Evolutionary conservation across 139 green algal species (phyloP), one percentile per base, ranked within the genome.

Genomic region (Picochlorum sp.): DNA sequence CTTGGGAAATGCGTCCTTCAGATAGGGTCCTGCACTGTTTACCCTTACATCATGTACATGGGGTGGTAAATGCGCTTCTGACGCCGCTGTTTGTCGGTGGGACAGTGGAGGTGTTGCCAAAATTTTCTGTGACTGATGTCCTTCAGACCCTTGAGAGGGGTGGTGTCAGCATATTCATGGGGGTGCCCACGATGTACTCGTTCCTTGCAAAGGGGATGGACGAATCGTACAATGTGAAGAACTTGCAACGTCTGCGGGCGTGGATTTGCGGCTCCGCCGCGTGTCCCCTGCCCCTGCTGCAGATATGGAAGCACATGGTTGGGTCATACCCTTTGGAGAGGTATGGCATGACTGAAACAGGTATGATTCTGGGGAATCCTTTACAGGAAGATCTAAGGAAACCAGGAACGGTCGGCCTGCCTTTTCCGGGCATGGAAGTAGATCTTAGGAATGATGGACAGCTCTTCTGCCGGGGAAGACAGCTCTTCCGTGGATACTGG

Each of bases 301-400:
- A 84, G 31, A 55, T 54, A 30, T 97, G 87, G 87, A 63, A 78
- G 54, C 45, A 71, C 47, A 69, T 87, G 8, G 70, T 75, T 71
- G 77, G 77, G 1, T 30, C 20, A 16, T n/a, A 44, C 14, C 45
- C 28, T 16, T 76, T 98, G 61, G 93, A 98, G 73, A 72, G 93
- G 41, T 99, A 99, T 62, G 93, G 94, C 49, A 98, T 98, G 93
- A 97, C 90, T 0, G 94, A 99, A 78, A 91, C 91, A 1, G 92
- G 92, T 61, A 98, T 98, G 93, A 82, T 88, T 15, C 75, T 98
- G 60, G 89, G 82, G 6, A 97, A 98, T 54, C 88, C 89, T 15
- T 21, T 55, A 2, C 18, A 77, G 50, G 83, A 81, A 10, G 74
- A 86, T 56, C 21, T 31, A 37, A 66, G 89, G 44, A 76, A 79